Evolutionary conservation across 1,284 basidiomycete genomes (phyloP), one percentile per base, ranked within the genome.

Genomic region (Ganoderma lucidum): DNA sequence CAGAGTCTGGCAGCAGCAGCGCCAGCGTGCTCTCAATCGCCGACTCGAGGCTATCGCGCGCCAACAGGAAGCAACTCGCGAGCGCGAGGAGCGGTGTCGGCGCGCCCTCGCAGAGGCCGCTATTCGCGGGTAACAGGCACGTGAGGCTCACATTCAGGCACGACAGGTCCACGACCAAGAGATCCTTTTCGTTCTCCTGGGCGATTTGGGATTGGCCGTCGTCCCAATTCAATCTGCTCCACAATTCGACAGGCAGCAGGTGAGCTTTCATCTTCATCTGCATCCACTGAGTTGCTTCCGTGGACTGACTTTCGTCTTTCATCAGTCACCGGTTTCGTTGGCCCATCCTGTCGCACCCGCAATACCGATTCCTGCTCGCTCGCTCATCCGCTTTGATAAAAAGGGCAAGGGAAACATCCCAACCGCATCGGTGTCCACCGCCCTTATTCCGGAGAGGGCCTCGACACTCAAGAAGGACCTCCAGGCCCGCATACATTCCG

Each of bases 321-420:
- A 2, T 23, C 37, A 41, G 37, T 6, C 15, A 12, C 6, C 59
- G 0, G 39, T 61, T 23, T 8, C 14, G 8, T 15, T 28, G 1
- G 19, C 6, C 8, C 12, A 10, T 14, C 39, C 23, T 23, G 41
- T 14, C 19, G 12, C n/a, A 15, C 12, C 58, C n/a, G 14, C 23
- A 28, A n/a, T n/a, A 23, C 12, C 59, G 6, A 39, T 15, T 15
- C 39, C 41, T 15, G 39, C 12, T 2, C 35, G 35, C 4, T 59
- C 35, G 6, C 19, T n/a, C 12, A 2, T 4, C 14, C 63, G 53
- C 14, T 51, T 55, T 17, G 73, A 72, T 32, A 28, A 41, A 19
- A 75, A 74, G 58, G 73, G 73, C 32, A 74, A 75, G 66, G 72
- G 68, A 3, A 72, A 68, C 8, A 48, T 64, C 6, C 63, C 17